Conservation (phyloP, 2,329 filamentous ascomycete genomes). For the Paramyrothecium sp. region DNA sequence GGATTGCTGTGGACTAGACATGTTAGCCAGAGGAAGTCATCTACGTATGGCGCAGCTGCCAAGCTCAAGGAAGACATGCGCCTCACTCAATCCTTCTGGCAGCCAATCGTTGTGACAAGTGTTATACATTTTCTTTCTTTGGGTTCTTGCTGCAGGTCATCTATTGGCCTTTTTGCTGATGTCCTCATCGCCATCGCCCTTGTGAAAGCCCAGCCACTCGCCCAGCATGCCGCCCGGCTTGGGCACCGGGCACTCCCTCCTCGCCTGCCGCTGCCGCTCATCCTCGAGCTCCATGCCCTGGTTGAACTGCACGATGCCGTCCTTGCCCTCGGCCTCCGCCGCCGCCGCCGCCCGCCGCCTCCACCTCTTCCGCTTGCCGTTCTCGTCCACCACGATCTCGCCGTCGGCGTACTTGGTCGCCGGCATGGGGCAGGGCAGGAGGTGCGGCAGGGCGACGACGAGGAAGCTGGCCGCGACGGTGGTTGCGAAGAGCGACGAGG, state of each 20-base stretch:
- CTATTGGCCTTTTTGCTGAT: slow-evolving; percentile 16
- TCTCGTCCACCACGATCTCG: slow-evolving; percentile 43
- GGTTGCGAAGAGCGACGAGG: slow-evolving; percentile 91
- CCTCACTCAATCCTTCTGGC: too few species aligned
- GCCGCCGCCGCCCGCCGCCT: slow-evolving; percentile 31
- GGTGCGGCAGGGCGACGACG: slow-evolving; percentile 85
- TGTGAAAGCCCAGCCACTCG: slow-evolving; percentile 70
- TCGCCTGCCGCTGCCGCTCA: slow-evolving; percentile 23
- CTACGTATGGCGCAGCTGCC: too few species aligned
- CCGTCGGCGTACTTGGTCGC: slow-evolving; percentile 74
- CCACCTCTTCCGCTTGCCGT: slow-evolving; percentile 44
- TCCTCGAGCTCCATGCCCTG: slow-evolving; percentile 33
- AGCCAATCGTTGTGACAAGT: background rate
- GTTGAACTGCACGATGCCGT: slow-evolving; percentile 49
- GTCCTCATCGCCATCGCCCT: slow-evolving; percentile 22
- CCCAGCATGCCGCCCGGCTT: slow-evolving; percentile 81
- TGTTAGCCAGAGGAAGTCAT: too few species aligned
- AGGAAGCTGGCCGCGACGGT: slow-evolving; percentile 87
- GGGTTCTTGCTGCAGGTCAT: slow-evolving; percentile 14
- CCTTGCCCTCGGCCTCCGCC: slow-evolving; percentile 33
- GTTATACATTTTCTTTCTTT: slow-evolving; percentile 3
- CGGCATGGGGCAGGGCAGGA: slow-evolving; percentile 87
- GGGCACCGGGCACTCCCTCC: slow-evolving; percentile 85
- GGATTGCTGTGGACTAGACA: too few species aligned
- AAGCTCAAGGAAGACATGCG: too few species aligned